A percentile compares a stretch with the other conserved stretches of the same genome.
Conservation (phyloP, 1,284 basidiomycete genomes). For the Mycena citricolor region DNA sequence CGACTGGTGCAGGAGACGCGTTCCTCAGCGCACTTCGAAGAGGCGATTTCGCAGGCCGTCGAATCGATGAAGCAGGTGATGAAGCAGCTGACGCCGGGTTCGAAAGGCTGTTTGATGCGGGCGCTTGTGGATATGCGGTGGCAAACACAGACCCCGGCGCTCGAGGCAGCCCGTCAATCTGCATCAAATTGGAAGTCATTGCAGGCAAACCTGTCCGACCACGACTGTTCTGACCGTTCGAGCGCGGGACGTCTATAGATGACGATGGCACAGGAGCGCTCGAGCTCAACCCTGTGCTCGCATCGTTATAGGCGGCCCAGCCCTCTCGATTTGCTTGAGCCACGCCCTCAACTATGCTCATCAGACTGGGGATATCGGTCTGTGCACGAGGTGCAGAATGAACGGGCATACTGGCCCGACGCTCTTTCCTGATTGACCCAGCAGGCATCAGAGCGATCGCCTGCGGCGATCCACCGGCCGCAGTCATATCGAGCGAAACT, state of each 20-base stretch:
- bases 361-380: conserved; percentile 43
- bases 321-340: conserved; percentile 41
- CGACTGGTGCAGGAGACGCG: conserved; percentile 48
- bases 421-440: conserved; percentile 11
- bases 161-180: conserved; percentile 18
- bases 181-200: no score
- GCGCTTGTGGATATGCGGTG: conserved; percentile 6
- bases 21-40: conserved; percentile 64
- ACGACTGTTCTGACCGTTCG: conserved; percentile 6
- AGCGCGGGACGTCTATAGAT: conserved; percentile 1
- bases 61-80: conserved; percentile 6
- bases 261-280: not conserved
- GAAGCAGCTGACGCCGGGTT: conserved; percentile 5
- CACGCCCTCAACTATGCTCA: conserved; percentile 69
- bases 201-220: no score
- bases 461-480: conserved; percentile 2
- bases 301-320: conserved; percentile 24
- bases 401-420: conserved; percentile 16
- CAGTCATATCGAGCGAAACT: conserved; percentile 17
- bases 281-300: conserved; percentile 19
- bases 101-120: conserved; percentile 10
- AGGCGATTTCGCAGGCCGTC: conserved; percentile 41
- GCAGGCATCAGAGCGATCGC: conserved; percentile 15
- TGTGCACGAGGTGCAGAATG: conserved; percentile 6
- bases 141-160: conserved; percentile 18